phyloP scores from a whole-genome alignment of 441 rosid genomes.

The Pelargonium australe region DNA sequence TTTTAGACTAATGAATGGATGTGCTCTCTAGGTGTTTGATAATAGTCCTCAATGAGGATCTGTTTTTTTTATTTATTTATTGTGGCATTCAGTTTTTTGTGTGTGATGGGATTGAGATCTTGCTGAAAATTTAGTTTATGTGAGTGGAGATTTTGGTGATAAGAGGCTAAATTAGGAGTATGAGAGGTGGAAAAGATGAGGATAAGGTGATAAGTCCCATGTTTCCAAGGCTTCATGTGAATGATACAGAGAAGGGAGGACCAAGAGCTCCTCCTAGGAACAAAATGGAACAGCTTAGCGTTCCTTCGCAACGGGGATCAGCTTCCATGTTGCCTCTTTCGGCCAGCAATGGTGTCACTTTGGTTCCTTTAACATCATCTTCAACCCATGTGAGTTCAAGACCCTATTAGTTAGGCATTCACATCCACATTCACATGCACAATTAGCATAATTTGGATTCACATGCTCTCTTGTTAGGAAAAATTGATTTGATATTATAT shows the following conservation, averaged over 20 bases:
- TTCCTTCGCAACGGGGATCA: conserved; percentile 71
- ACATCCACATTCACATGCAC: background rate
- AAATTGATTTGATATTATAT: background rate
- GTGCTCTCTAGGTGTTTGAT: conserved; percentile 2
- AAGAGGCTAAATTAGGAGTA: conserved; percentile 13
- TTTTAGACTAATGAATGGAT: background rate
- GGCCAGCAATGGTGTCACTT: conserved; percentile 22
- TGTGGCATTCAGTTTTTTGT: background rate
- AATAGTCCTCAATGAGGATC: conserved; percentile 3
- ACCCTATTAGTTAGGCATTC: background rate
- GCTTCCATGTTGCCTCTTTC: conserved; percentile 37
- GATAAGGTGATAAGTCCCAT: conserved; percentile 61
- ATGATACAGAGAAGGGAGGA: conserved; percentile 79
- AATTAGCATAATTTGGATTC: background rate
- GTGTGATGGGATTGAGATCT: background rate
- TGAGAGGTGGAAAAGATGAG: conserved; percentile 67
- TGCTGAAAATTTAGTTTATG: background rate
- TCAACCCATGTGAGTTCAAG: conserved; percentile 41
- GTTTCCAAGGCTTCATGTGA: conserved; percentile 88
- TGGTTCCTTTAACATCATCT: conserved; percentile 41
- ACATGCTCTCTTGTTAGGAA: background rate
- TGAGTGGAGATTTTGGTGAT: background rate
- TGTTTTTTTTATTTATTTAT: background rate
- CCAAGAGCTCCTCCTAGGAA: conserved; percentile 97
- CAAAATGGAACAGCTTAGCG: conserved; percentile 91